Evolutionary conservation across 2,329 filamentous ascomycete species (phyloP).

Genomic region (Aureobasidium subglaciale): DNA sequence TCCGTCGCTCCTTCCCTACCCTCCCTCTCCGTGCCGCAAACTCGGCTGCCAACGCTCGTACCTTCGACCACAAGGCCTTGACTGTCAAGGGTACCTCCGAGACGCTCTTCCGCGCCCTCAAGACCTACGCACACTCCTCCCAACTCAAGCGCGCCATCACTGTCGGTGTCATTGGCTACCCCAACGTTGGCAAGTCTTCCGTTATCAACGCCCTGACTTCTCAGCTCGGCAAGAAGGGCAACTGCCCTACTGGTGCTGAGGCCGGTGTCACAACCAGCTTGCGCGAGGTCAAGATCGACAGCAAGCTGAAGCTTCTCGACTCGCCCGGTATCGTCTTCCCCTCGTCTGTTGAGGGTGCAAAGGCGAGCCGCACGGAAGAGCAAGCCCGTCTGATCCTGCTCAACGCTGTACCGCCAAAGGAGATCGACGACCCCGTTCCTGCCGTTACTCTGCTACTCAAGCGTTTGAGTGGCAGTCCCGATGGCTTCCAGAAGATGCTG

Average conservation of each 20-base stretch:
- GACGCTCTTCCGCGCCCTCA: constrained; percentile 80
- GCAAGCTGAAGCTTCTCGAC: constrained; percentile 86
- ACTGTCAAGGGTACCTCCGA: constrained; percentile 80
- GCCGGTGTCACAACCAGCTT: constrained; percentile 86
- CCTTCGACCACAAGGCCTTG: constrained; percentile 85
- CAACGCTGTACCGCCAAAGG: constrained; percentile 86
- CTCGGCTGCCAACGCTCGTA: constrained; percentile 76
- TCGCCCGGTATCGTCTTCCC: constrained; percentile 94
- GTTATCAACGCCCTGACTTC: constrained; percentile 89
- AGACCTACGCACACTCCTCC: constrained; percentile 75
- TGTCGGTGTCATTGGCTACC: constrained; percentile 90
- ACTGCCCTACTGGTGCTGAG: constrained; percentile 84
- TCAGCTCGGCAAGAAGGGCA: constrained; percentile 60
- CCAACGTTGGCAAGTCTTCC: constrained; percentile 93
- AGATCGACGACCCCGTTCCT: constrained; percentile 86
- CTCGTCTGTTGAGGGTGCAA: constrained; percentile 43
- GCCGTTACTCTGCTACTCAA: constrained; percentile 79
- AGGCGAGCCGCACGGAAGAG: constrained; percentile 50
- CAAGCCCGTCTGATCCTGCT: constrained; percentile 76
- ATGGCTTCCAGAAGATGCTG: constrained; percentile 71
- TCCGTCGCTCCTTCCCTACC: constrained; percentile 85
- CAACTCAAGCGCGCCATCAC: constrained; percentile 84
- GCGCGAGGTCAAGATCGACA: constrained; percentile 87
- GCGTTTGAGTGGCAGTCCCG: constrained; percentile 64
- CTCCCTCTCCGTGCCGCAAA: constrained; percentile 79